phyloP scores from a whole-genome alignment of 148 eudicot species.

The Chenopodium berlandieri region DNA sequence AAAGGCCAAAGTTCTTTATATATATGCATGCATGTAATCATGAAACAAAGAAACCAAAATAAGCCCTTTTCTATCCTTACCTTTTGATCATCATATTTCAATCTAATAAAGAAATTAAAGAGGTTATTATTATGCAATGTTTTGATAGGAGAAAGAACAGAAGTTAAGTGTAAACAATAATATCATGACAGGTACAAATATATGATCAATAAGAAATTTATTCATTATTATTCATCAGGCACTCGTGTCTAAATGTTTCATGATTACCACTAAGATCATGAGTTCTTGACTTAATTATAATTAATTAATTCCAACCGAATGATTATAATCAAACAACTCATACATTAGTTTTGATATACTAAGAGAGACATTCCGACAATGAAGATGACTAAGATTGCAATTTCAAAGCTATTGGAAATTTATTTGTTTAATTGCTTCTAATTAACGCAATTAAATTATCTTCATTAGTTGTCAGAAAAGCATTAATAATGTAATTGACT shows the following conservation, averaged over 20 bases:
- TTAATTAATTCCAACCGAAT: background rate
- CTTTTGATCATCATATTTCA: background rate
- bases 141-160: too few relatives aligned
- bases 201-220: background rate
- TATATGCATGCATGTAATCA: background rate
- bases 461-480: background rate
- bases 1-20: background rate
- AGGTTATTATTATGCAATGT: too few relatives aligned
- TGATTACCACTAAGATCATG: background rate
- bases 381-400: constrained; percentile 4
- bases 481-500: too few relatives aligned
- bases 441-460: background rate
- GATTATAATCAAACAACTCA: background rate
- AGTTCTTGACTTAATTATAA: background rate
- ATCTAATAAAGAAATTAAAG: background rate
- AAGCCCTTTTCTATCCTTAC: background rate
- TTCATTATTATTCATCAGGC: background rate
- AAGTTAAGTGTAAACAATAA: too few relatives aligned
- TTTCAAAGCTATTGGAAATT: background rate
- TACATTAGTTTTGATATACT: background rate
- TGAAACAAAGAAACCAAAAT: background rate
- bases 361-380: constrained; percentile 7
- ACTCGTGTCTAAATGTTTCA: constrained; percentile 1
- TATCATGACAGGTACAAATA: too few relatives aligned
- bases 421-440: background rate